Conservation (phyloP, 2,329 filamentous ascomycete genomes). For the Seiridium cupressi region DNA sequence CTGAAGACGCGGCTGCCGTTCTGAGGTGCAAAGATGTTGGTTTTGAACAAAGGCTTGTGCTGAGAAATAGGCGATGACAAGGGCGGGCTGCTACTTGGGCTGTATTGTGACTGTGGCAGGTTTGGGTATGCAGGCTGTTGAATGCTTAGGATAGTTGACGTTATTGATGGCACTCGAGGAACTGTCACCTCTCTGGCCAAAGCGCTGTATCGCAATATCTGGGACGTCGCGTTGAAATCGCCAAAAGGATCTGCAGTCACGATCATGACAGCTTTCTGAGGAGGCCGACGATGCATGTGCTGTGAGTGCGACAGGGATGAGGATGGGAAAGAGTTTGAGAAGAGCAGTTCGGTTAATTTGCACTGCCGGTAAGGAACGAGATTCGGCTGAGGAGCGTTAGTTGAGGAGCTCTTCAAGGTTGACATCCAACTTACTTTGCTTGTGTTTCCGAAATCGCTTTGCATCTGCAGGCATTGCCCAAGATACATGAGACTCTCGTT, state of each 20-base stretch:
- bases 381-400: slow-evolving; percentile 51
- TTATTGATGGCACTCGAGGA: slow-evolving; percentile 80
- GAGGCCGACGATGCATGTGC: slow-evolving; percentile 52
- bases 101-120: slow-evolving; percentile 16
- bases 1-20: slow-evolving; percentile 31
- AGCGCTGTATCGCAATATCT: slow-evolving; percentile 92
- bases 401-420: not conserved
- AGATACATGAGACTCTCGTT: slow-evolving; percentile 99
- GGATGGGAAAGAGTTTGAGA: slow-evolving; percentile 84
- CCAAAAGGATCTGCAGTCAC: slow-evolving; percentile 91
- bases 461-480: slow-evolving; percentile 94
- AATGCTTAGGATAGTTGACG: slow-evolving; percentile 60
- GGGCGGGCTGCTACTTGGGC: slow-evolving; percentile 21
- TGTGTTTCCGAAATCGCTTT: slow-evolving; percentile 73
- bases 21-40: slow-evolving; percentile 40
- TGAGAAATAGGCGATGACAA: slow-evolving; percentile 26
- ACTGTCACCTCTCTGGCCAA: slow-evolving; percentile 91
- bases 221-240: slow-evolving; percentile 95
- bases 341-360: slow-evolving; percentile 80
- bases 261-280: slow-evolving; percentile 92
- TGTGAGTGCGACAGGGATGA: slow-evolving; percentile 43
- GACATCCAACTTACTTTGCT: slow-evolving; percentile 59
- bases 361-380: slow-evolving; percentile 79
- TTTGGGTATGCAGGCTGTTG: slow-evolving; percentile 18
- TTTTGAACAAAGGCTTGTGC: slow-evolving; percentile 39